phyloP scores from a whole-genome alignment of 208 protist genomes.

The Naegleria lovaniensis region DNA sequence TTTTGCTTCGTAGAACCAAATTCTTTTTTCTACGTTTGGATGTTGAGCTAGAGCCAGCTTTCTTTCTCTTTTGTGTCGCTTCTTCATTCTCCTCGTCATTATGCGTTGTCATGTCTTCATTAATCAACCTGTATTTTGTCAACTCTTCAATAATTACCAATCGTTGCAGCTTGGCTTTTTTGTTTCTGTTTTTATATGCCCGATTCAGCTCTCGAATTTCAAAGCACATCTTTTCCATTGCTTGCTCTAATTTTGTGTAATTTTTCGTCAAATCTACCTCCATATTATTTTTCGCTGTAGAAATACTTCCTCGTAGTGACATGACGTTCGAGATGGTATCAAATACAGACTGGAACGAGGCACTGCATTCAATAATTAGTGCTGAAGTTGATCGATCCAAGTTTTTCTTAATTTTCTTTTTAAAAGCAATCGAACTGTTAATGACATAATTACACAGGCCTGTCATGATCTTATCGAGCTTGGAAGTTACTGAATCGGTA shows the following conservation, averaged over 20 bases:
- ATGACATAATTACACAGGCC: background rate
- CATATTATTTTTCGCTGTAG: background rate
- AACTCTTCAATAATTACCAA: background rate
- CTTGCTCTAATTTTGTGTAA: background rate
- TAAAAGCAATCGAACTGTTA: background rate
- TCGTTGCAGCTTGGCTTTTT: background rate
- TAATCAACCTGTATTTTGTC: background rate
- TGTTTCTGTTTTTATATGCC: background rate
- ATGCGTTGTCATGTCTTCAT: background rate
- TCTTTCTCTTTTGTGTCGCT: background rate
- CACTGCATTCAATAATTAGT: background rate
- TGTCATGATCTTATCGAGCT: background rate
- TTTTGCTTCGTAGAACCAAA: background rate
- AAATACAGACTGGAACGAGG: background rate
- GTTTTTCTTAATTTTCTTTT: background rate
- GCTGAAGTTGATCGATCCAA: background rate
- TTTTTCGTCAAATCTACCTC: background rate
- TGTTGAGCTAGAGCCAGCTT: background rate
- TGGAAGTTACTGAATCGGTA: background rate
- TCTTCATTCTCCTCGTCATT: too few species aligned
- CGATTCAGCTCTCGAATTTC: background rate
- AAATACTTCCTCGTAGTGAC: background rate
- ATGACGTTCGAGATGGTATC: background rate
- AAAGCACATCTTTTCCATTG: background rate
- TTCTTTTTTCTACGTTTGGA: background rate